Percentiles rank a stretch among this genome's conserved stretches.
Conservation (phyloP, 768 basidiomycete species). For the Chalciporus chontae region DNA sequence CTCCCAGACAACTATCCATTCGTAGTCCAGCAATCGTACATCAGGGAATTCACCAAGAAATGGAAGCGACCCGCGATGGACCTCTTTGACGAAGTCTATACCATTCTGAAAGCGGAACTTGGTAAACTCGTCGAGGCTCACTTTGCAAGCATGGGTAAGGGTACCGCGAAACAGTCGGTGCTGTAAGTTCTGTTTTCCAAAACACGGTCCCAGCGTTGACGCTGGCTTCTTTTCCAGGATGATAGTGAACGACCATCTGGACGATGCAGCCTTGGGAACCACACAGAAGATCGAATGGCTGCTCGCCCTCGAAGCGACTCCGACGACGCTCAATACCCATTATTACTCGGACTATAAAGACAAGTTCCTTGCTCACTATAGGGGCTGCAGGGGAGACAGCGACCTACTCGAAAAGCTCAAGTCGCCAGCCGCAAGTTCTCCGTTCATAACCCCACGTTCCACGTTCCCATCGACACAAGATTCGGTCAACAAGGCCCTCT, state of each 20-base stretch:
- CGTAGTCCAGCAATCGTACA: conserved; percentile 51
- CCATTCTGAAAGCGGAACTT: conserved; percentile 37
- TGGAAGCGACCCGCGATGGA: conserved; percentile 48
- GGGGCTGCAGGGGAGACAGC: conserved; percentile 20
- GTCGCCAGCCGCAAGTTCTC: not conserved
- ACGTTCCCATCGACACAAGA: not conserved
- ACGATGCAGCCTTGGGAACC: conserved; percentile 37
- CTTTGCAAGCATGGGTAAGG: conserved; percentile 52
- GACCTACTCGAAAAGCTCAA: conserved; percentile 11
- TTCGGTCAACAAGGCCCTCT: conserved; percentile 29
- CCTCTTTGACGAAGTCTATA: conserved; percentile 42
- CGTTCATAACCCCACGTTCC: not conserved
- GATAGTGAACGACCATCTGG: conserved; percentile 49
- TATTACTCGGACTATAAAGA: conserved; percentile 47
- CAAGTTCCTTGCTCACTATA: conserved; percentile 52
- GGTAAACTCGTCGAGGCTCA: conserved; percentile 42
- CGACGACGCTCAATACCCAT: conserved; percentile 50
- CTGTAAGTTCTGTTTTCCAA: conserved; percentile 29
- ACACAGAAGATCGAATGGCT: conserved; percentile 46
- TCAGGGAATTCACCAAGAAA: conserved; percentile 38
- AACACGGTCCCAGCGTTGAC: not conserved
- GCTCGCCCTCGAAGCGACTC: conserved; percentile 44
- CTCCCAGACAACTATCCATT: conserved; percentile 67
- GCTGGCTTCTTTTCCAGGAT: conserved; percentile 31
- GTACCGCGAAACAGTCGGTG: conserved; percentile 48